A percentile compares a stretch with the other conserved stretches of the same genome.
These are phyloP conservation scores for Prototheca wickerhamii DNA, from an alignment of 163 green algal species.

Conservation along the genomic window DNA sequence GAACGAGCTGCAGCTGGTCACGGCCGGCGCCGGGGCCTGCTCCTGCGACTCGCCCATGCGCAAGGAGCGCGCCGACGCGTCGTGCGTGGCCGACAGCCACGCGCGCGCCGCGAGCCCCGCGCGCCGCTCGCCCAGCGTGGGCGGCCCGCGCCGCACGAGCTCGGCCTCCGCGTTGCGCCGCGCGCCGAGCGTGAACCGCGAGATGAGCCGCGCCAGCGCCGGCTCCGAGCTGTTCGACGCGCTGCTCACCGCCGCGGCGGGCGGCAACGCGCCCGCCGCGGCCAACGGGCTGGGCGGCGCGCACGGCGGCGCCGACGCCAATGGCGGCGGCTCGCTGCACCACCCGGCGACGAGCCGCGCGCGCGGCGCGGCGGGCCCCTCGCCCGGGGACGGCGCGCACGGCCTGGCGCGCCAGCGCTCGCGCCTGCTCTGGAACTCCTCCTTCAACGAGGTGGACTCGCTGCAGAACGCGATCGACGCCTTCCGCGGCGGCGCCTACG, in stretches of 20 bases:
- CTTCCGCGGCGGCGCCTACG: conserved; percentile 3
- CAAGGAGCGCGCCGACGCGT: conserved; percentile 21
- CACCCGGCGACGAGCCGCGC: background rate
- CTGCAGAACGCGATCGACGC: conserved; percentile 30
- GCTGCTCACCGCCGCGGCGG: conserved; percentile 55
- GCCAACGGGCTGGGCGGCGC: too few relatives aligned
- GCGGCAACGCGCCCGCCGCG: conserved; percentile 17
- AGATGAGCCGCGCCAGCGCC: background rate
- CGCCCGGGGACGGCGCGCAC: background rate
- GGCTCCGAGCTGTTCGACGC: conserved; percentile 56
- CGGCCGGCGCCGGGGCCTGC: conserved; percentile 55
- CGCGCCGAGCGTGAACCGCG: conserved; percentile 4
- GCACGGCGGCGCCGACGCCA: background rate
- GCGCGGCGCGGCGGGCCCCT: conserved; percentile 16
- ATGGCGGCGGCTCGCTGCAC: background rate
- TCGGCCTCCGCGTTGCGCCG: conserved; percentile 6
- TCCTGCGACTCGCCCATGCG: conserved; percentile 36
- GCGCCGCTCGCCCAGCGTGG: background rate
- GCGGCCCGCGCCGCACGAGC: conserved; percentile 7
- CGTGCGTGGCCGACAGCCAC: conserved; percentile 5
- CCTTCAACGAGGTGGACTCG: conserved; percentile 26
- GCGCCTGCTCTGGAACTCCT: conserved; percentile 4
- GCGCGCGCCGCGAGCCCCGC: conserved; percentile 4
- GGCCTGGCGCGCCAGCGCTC: conserved; percentile 9
- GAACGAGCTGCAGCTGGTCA: conserved; percentile 61